Evolutionary conservation across 352 stramenopile species (phyloP), one percentile per base, ranked within the genome.

Genomic region (Globisporangium paroecandrum): DNA sequence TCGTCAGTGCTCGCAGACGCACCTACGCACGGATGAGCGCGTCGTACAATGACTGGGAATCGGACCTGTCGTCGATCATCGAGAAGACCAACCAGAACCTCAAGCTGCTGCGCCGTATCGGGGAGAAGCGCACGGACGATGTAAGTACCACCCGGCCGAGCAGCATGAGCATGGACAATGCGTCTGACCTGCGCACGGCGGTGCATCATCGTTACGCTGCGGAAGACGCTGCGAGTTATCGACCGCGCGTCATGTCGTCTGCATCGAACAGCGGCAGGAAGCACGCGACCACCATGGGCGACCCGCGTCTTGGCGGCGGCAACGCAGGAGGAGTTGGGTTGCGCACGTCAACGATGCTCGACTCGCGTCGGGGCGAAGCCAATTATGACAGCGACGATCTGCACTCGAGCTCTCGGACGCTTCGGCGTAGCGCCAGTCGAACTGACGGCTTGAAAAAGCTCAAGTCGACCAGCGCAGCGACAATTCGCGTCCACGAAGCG

Each of bases 71-170:
- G 55, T 92, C 87, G 13, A 93, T 93, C 82, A 93, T 94, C 58
- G 87, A 94, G 65, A 93, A 94, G 75, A 94, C 87, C 63, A 94
- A 93, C 71, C 87, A 90, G 66, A 95, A 93, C 75, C 80, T 93
- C 62, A 92, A 92, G 73, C 76, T 93, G 41, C 74, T 93, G 66
- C 85, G 87, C 12, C 85, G 85, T 63, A 91, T 93, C 53, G 85
- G 87, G 58, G 83, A 93, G 70, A 90, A 89, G 72, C 82, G 81
- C 51, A 69, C 79, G 2, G 84, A 86, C 56, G 78, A 90, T 58
- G 73, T 87, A 41, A 82, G 74, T 3, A 64, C 72, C 54, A 81
- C 79, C 4, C 56, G 56, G 4, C 49, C 54, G 6, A 69, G 22
- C 56, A 63, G 51, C 65, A 34, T 47, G 10, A 60, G 59, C 43